phyloP scores from a whole-genome alignment of 768 basidiomycete genomes.

The Pilatotrama ljubarskyi region DNA sequence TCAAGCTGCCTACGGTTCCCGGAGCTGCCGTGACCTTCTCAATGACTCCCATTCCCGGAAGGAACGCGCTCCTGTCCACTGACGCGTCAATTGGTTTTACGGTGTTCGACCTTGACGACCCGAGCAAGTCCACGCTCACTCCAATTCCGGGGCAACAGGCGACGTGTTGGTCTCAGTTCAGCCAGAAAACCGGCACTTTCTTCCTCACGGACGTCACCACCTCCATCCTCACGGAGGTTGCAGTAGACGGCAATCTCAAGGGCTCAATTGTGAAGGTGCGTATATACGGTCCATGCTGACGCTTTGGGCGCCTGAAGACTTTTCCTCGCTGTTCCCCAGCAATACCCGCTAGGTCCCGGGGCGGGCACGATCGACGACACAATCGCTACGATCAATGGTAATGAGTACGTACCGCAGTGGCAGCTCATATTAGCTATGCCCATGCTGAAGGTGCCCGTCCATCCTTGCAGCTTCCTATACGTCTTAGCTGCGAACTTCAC shows the following conservation, averaged over 20 bases:
- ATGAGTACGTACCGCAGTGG: constrained; percentile 19
- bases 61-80: constrained; percentile 31
- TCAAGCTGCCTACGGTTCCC: constrained; percentile 34
- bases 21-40: constrained; percentile 53
- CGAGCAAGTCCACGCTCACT: constrained; percentile 2
- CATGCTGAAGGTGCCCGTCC: constrained; percentile 24
- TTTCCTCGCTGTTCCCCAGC: neutral
- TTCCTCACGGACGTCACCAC: constrained; percentile 33
- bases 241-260: constrained; percentile 45
- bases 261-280: constrained; percentile 44
- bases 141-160: constrained; percentile 31
- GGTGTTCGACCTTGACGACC: constrained; percentile 28
- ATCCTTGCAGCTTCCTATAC: neutral
- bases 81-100: constrained; percentile 32
- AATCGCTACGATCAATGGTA: constrained; percentile 21
- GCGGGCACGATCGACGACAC: constrained; percentile 25
- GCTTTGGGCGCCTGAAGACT: no score
- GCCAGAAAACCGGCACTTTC: constrained; percentile 34
- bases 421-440: neutral
- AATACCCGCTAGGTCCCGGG: constrained; percentile 23
- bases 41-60: constrained; percentile 36
- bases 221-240: constrained; percentile 42
- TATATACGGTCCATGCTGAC: neutral
- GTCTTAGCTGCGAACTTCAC: neutral
- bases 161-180: constrained; percentile 33